phyloP scores from a whole-genome alignment of 805 yeast species.

The Spathaspora hagerdaliae region DNA sequence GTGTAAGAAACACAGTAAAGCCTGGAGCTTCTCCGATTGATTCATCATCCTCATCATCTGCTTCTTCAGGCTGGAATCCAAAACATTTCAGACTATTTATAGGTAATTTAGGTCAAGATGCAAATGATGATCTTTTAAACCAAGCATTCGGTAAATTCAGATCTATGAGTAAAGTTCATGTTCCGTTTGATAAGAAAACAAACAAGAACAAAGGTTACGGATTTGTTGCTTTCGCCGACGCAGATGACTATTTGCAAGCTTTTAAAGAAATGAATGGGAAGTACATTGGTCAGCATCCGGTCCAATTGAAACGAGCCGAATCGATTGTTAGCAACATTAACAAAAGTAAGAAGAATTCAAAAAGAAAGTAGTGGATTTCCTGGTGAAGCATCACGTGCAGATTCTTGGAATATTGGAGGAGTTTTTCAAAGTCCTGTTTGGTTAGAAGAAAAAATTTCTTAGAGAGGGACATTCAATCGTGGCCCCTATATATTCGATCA shows the following conservation, averaged over 20 bases:
- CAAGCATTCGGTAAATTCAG: conserved; percentile 51
- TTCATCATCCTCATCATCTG: conserved; percentile 8
- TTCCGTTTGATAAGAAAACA: conserved; percentile 48
- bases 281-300: conserved; percentile 71
- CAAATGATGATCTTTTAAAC: conserved; percentile 51
- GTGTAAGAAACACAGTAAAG: conserved; percentile 7
- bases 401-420: no score
- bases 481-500: no score
- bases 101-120: conserved; percentile 71
- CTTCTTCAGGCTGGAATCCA: conserved; percentile 61
- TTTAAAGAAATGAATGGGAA: conserved; percentile 76
- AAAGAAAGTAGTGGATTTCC: not conserved
- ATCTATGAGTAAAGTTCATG: conserved; percentile 54
- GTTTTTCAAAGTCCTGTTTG: no score
- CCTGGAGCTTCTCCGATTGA: not conserved
- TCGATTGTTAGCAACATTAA: conserved; percentile 17
- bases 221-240: conserved; percentile 61
- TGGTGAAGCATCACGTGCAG: no score
- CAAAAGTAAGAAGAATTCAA: not conserved
- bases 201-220: conserved; percentile 65
- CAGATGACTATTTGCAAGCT: conserved; percentile 67
- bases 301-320: conserved; percentile 63
- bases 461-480: no score
- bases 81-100: conserved; percentile 68
- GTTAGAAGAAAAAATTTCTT: no score